Percentiles rank a stretch among this genome's conserved stretches.
These are phyloP conservation scores for Naematelia encephala DNA, from an alignment of 768 basidiomycete genomes.

Conservation along the genomic window DNA sequence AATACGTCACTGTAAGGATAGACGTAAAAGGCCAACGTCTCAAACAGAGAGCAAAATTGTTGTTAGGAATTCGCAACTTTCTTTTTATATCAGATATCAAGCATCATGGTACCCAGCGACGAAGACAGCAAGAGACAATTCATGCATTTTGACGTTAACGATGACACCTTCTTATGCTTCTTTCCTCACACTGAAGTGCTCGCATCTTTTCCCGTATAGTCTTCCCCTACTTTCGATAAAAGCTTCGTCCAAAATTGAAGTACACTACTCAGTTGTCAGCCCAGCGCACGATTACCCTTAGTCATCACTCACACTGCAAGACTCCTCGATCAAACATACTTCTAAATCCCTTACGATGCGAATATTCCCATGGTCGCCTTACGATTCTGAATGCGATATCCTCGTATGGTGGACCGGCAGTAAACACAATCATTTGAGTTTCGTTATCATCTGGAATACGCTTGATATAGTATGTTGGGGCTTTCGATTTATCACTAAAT, in stretches of 20 bases:
- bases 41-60: too few species aligned
- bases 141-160: not conserved
- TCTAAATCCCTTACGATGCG: conserved; percentile 86
- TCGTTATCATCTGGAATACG: conserved; percentile 93
- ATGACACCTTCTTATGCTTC: too few species aligned
- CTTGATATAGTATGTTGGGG: conserved; percentile 93
- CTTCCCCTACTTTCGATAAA: conserved; percentile 41
- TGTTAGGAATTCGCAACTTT: too few species aligned
- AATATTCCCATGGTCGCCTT: conserved; percentile 97
- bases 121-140: not conserved
- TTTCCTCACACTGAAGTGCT: too few species aligned
- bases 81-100: not conserved
- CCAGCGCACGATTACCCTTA: too few species aligned
- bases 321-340: conserved; percentile 97
- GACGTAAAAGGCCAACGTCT: too few species aligned
- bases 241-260: conserved; percentile 40
- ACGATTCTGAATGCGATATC: conserved; percentile 98
- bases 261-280: conserved; percentile 28
- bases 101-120: not conserved
- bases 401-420: conserved; percentile 95
- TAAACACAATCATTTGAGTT: conserved; percentile 87
- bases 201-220: too few species aligned
- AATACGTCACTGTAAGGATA: too few species aligned
- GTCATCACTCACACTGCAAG: conserved; percentile 61
- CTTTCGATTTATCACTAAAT: conserved; percentile 95